These are phyloP conservation scores for Myxozyma neglecta DNA, from an alignment of 805 yeast genomes.

Conservation along the genomic window DNA sequence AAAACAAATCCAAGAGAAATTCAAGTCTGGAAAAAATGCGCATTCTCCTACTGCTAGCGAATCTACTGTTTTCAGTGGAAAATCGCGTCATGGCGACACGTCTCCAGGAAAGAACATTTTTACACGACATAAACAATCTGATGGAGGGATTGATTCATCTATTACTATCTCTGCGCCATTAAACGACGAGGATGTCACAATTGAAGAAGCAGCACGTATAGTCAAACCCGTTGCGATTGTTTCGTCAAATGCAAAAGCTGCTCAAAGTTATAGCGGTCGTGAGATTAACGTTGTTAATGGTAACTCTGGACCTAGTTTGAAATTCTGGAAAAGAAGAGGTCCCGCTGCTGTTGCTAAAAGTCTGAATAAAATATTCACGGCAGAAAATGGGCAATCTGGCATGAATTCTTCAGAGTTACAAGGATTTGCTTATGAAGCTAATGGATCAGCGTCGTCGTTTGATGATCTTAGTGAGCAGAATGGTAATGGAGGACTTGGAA, in stretches of 20 bases:
- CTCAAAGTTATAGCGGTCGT: not conserved
- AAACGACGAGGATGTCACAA: no score
- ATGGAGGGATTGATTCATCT: not conserved
- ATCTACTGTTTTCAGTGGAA: not conserved
- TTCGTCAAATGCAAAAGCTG: not conserved
- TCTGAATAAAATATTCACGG: constrained; percentile 39
- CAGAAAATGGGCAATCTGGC: constrained; percentile 14
- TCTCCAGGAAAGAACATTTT: not conserved
- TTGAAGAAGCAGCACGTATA: not conserved
- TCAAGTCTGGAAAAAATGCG: constrained; percentile 8
- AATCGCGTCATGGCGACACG: not conserved
- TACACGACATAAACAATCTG: not conserved
- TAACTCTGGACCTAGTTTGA: not conserved
- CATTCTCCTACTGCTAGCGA: not conserved
- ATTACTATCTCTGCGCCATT: not conserved
- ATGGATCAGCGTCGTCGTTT: not conserved
- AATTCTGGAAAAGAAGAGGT: constrained; percentile 42
- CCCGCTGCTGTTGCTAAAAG: constrained; percentile 42
- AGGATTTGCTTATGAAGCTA: not conserved
- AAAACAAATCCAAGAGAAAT: constrained; percentile 41
- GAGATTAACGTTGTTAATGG: not conserved
- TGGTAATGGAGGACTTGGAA: constrained; percentile 8
- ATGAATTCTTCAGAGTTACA: not conserved
- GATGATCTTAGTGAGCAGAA: not conserved
- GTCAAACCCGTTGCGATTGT: not conserved